Evolutionary conservation across 495 filamentous ascomycete species (phyloP).

Genomic region (Diplogelasinospora grovesii): DNA sequence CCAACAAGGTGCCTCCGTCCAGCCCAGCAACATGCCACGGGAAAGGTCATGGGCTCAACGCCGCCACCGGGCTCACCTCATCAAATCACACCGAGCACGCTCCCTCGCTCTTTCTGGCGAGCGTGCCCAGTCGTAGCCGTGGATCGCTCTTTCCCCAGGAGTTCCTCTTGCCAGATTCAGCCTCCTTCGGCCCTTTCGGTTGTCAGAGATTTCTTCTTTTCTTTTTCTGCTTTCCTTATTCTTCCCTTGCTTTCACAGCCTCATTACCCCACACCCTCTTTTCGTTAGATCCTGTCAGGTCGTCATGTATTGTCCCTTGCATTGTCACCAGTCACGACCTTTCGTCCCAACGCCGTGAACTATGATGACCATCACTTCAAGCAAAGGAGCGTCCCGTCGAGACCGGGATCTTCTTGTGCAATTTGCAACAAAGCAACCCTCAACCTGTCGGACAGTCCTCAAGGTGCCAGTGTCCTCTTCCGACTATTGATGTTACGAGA

Average conservation of each 20-base stretch:
- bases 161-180: slow-evolving; percentile 1
- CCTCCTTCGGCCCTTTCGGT: slow-evolving; percentile 1
- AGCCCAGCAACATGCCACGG: too few relatives aligned
- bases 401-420: too few relatives aligned
- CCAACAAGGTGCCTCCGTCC: too few relatives aligned
- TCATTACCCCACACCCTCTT: slow-evolving; percentile 5
- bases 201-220: neutral
- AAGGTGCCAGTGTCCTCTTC: too few relatives aligned
- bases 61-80: slow-evolving; percentile 2
- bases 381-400: too few relatives aligned
- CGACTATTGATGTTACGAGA: too few relatives aligned
- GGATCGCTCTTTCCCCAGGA: neutral
- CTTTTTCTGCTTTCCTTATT: neutral
- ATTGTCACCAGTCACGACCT: neutral
- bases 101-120: neutral
- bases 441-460: too few relatives aligned
- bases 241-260: slow-evolving; percentile 13
- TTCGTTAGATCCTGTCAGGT: neutral
- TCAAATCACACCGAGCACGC: slow-evolving; percentile 15
- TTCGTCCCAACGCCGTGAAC: too few relatives aligned
- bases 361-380: too few relatives aligned
- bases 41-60: slow-evolving; percentile 14
- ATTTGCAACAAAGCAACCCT: too few relatives aligned
- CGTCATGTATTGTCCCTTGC: neutral
- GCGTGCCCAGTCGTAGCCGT: slow-evolving; percentile 6